Evolutionary conservation across 169 alveolate genomes (phyloP).

Genomic region (Eimeria praecox): DNA sequence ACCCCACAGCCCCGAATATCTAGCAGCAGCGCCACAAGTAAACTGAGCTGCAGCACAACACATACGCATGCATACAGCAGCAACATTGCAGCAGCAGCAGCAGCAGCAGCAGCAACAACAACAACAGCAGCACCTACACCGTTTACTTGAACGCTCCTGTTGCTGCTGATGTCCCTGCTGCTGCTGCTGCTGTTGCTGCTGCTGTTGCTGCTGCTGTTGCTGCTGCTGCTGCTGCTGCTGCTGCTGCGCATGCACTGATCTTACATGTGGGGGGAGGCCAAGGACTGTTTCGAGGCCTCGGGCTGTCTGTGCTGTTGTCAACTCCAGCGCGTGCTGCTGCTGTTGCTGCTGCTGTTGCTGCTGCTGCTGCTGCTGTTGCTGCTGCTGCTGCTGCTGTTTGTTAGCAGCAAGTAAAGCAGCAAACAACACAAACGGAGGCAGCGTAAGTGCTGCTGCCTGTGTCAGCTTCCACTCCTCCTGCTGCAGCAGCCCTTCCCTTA

Average conservation of each 20-base stretch:
- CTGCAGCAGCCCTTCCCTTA: constrained; percentile 22
- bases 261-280: constrained; percentile 41
- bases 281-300: constrained; percentile 54
- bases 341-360: background rate
- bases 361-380: background rate
- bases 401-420: constrained; percentile 50
- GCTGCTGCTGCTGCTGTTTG: constrained; percentile 52
- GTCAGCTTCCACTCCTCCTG: constrained; percentile 27
- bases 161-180: background rate
- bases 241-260: constrained; percentile 9
- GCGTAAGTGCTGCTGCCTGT: constrained; percentile 43
- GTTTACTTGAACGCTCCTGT: background rate
- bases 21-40: constrained; percentile 29
- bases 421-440: constrained; percentile 56
- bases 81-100: constrained; percentile 19
- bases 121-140: background rate
- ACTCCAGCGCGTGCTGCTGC: background rate
- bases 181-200: constrained; percentile 41
- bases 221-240: constrained; percentile 46
- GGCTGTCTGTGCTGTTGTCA: constrained; percentile 48
- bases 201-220: constrained; percentile 45
- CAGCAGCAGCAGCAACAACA: constrained; percentile 1
- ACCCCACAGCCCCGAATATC: background rate
- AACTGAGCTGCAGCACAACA: constrained; percentile 62
- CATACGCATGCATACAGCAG: constrained; percentile 49